Evolutionary conservation across 805 yeast genomes (phyloP).

Genomic region (Candida morakotiae): DNA sequence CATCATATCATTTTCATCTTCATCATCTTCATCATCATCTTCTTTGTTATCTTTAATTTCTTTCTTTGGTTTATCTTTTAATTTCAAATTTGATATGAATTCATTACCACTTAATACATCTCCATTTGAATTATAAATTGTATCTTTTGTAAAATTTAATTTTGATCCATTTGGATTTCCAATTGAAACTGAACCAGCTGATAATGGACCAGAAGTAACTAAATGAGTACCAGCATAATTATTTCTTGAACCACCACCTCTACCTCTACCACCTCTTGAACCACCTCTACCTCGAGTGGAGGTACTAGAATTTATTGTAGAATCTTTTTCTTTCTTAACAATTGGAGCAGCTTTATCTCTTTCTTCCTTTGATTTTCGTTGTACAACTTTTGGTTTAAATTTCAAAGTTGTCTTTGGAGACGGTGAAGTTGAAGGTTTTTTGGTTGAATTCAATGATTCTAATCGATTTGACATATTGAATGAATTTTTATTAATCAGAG

Average conservation of each 20-base stretch:
- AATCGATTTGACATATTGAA: conserved; percentile 40
- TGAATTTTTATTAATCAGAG: too few species aligned
- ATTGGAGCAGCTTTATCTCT: conserved; percentile 72
- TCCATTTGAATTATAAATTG: conserved; percentile 21
- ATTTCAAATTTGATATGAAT: conserved; percentile 32
- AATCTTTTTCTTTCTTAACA: conserved; percentile 33
- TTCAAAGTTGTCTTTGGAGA: conserved; percentile 52
- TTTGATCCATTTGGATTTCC: conserved; percentile 27
- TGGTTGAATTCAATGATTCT: conserved; percentile 33
- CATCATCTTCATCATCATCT: conserved; percentile 35
- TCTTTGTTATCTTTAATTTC: conserved; percentile 12
- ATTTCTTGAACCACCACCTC: conserved; percentile 34
- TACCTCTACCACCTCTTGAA: conserved; percentile 29
- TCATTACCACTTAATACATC: conserved; percentile 35
- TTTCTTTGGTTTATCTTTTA: conserved; percentile 21
- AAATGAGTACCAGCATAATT: conserved; percentile 53
- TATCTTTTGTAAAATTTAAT: conserved; percentile 23
- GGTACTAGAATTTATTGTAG: conserved; percentile 14
- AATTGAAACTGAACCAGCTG: conserved; percentile 56
- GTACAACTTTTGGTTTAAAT: conserved; percentile 85
- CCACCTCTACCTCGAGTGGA: conserved; percentile 30
- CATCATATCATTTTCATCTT: conserved; percentile 38
- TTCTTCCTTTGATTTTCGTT: conserved; percentile 79
- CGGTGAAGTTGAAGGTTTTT: conserved; percentile 19
- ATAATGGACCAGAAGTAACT: conserved; percentile 69